Evolutionary conservation across 78 protist species (phyloP).

Genomic region (Capsaspora owczarzaki): DNA sequence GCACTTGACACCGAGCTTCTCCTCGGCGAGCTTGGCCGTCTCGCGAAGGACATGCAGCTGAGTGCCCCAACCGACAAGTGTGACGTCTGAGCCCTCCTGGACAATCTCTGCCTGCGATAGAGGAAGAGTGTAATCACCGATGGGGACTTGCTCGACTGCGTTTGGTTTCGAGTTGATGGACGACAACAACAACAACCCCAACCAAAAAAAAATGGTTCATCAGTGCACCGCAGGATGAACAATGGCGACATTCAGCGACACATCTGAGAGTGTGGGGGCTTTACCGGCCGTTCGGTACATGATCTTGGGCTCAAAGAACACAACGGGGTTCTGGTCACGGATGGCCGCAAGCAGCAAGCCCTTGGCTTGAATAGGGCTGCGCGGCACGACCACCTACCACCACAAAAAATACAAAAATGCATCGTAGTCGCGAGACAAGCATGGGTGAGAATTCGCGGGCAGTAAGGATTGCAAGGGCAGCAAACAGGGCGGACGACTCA

Average conservation of each 20-base stretch:
- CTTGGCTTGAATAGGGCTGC: constrained; percentile 81
- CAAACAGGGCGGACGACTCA: too few relatives aligned
- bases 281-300: constrained; percentile 80
- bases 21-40: constrained; percentile 64
- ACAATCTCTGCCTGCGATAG: constrained; percentile 77
- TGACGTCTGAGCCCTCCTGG: constrained; percentile 48
- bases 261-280: too few relatives aligned
- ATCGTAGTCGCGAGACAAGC: too few relatives aligned
- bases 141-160: constrained; percentile 62
- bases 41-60: constrained; percentile 54
- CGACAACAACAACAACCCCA: too few relatives aligned
- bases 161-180: too few relatives aligned
- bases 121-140: constrained; percentile 69
- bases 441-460: too few relatives aligned
- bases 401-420: neutral
- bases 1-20: constrained; percentile 53
- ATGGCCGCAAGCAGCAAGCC: constrained; percentile 84
- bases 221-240: too few relatives aligned
- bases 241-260: too few relatives aligned
- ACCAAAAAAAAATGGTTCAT: too few relatives aligned
- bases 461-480: too few relatives aligned
- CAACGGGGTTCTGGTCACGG: constrained; percentile 76
- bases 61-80: constrained; percentile 79
- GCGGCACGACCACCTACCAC: constrained; percentile 64
- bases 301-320: constrained; percentile 94